phyloP scores from a whole-genome alignment of 2,329 filamentous ascomycete species.

The Aspergillaceae sp. region DNA sequence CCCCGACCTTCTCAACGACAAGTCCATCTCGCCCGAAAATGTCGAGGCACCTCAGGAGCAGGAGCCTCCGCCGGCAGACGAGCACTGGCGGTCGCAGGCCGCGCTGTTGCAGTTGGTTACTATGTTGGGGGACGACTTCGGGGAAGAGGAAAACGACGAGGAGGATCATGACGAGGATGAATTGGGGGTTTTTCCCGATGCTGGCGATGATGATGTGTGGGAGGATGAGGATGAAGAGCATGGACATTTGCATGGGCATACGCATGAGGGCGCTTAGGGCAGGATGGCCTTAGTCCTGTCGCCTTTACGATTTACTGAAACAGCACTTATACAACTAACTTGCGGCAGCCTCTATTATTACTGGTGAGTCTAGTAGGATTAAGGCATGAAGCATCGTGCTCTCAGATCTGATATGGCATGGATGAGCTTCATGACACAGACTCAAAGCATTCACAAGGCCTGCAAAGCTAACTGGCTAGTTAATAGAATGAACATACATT shows the following conservation, averaged over 20 bases:
- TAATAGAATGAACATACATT: too few relatives aligned
- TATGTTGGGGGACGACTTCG: slow-evolving; percentile 18
- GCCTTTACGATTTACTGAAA: too few relatives aligned
- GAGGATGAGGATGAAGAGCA: slow-evolving; percentile 1
- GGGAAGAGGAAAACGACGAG: slow-evolving; percentile 8
- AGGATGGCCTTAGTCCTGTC: too few relatives aligned
- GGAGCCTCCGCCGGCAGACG: slow-evolving; percentile 7
- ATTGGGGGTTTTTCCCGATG: background rate
- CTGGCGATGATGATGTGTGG: slow-evolving; percentile 2
- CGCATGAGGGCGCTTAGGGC: background rate
- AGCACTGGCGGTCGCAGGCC: slow-evolving; percentile 13
- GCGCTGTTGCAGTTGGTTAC: slow-evolving; percentile 18
- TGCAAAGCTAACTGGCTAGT: too few relatives aligned
- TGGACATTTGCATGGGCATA: background rate
- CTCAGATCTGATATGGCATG: too few relatives aligned
- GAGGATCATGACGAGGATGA: slow-evolving; percentile 6
- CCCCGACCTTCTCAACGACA: slow-evolving; percentile 15
- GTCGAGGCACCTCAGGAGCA: background rate
- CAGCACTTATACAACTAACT: too few relatives aligned
- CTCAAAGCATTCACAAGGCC: too few relatives aligned
- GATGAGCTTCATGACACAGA: too few relatives aligned
- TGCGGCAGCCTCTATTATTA: too few relatives aligned
- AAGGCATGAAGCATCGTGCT: too few relatives aligned
- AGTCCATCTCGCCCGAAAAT: slow-evolving; percentile 1
- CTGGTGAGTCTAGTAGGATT: too few relatives aligned